Evolutionary conservation across 805 yeast genomes (phyloP).

Genomic region (Sugiyamaella lignohabitans): DNA sequence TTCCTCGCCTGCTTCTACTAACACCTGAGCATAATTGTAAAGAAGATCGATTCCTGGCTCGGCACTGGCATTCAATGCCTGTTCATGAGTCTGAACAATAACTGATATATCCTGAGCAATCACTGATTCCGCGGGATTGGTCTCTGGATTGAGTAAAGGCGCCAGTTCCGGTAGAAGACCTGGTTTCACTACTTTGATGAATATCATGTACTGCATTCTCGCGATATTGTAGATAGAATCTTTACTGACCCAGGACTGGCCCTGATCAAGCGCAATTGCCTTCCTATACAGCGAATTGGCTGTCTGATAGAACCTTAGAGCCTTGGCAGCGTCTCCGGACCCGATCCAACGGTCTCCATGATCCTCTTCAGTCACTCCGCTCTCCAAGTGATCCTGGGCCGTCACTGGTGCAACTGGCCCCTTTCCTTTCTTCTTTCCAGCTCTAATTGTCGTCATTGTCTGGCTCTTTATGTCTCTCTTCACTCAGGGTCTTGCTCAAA

Average conservation of each 20-base stretch:
- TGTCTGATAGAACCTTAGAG: conserved; percentile 56
- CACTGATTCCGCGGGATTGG: neutral
- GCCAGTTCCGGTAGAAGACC: conserved; percentile 11
- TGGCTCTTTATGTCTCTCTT: no score
- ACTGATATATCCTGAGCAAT: conserved; percentile 8
- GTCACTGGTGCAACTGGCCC: conserved; percentile 26
- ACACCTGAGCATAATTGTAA: conserved; percentile 23
- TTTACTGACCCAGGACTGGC: conserved; percentile 14
- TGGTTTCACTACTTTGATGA: conserved; percentile 40
- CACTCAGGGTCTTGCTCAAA: neutral
- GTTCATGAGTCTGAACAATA: conserved; percentile 10
- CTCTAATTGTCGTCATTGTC: neutral
- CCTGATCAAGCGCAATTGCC: conserved; percentile 29
- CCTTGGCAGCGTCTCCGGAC: conserved; percentile 54
- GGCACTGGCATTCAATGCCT: conserved; percentile 6
- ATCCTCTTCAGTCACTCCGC: conserved; percentile 58
- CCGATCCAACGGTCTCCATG: conserved; percentile 70
- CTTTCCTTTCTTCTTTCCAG: conserved; percentile 12
- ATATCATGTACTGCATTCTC: conserved; percentile 53
- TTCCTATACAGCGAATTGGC: conserved; percentile 42
- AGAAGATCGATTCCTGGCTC: conserved; percentile 11
- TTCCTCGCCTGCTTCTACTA: conserved; percentile 23
- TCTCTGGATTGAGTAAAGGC: conserved; percentile 7
- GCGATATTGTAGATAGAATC: conserved; percentile 57
- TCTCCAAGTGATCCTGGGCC: conserved; percentile 48